These are phyloP conservation scores for Pseudogymnoascus sp. DNA, from an alignment of 2,329 filamentous ascomycete species.

Conservation along the genomic window DNA sequence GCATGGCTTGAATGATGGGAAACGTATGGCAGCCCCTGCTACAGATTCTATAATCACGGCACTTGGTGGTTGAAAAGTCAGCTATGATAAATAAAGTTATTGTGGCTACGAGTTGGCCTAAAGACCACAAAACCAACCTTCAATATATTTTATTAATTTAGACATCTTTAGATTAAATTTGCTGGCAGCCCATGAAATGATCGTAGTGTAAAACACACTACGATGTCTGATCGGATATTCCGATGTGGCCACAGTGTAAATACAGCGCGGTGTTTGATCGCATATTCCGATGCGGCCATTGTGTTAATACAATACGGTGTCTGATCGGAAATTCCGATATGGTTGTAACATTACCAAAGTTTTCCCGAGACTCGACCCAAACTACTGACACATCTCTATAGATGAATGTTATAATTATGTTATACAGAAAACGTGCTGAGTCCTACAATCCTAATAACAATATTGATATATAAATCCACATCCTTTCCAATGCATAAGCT, in stretches of 20 bases:
- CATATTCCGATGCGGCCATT: no score
- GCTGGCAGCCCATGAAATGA: no score
- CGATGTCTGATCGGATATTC: background rate
- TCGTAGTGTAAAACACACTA: background rate
- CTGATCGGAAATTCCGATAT: background rate
- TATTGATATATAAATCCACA: background rate
- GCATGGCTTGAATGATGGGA: background rate
- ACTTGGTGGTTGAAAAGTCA: background rate
- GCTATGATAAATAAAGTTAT: background rate
- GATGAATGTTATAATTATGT: background rate
- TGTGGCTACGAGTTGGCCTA: no score
- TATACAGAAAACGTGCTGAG: background rate
- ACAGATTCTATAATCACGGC: background rate
- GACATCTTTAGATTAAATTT: background rate
- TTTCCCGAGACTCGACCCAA: background rate
- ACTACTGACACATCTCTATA: background rate
- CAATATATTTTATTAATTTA: background rate
- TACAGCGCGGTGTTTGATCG: no score
- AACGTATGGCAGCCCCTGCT: background rate
- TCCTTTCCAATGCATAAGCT: background rate
- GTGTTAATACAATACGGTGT: background rate
- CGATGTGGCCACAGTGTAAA: background rate
- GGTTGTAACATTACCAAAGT: background rate
- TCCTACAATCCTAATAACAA: background rate
- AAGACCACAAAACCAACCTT: background rate